Evolutionary conservation across 805 yeast species (phyloP).

Genomic region (Brettanomyces anomalus): DNA sequence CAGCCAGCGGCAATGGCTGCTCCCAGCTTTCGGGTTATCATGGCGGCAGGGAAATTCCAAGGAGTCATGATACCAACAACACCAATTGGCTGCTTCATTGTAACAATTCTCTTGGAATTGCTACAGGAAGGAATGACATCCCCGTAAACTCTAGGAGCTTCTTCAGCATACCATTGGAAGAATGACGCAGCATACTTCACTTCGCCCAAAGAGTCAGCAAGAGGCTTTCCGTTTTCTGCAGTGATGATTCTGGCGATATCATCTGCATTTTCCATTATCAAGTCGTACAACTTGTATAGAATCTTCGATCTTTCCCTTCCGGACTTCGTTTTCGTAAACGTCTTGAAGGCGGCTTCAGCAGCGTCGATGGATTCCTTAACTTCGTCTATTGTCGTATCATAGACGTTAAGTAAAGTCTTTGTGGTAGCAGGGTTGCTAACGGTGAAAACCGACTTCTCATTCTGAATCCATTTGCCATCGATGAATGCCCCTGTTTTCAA

Average conservation of each 20-base stretch:
- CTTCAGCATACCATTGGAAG: conserved; percentile 86
- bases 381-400: conserved; percentile 42
- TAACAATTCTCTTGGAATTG: conserved; percentile 39
- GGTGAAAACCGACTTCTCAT: conserved; percentile 39
- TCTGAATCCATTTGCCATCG: conserved; percentile 63
- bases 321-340: conserved; percentile 40
- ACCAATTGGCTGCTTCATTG: conserved; percentile 70
- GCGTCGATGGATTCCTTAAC: conserved; percentile 44
- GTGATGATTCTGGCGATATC: conserved; percentile 61
- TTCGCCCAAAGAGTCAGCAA: conserved; percentile 66
- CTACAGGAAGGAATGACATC: conserved; percentile 50
- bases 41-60: conserved; percentile 79
- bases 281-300: conserved; percentile 41
- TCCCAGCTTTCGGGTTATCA: conserved; percentile 67
- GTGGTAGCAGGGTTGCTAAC: conserved; percentile 73
- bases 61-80: conserved; percentile 75
- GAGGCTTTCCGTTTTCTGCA: conserved; percentile 68
- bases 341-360: conserved; percentile 44
- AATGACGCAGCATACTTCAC: conserved; percentile 60
- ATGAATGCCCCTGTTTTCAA: conserved; percentile 52
- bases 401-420: conserved; percentile 42
- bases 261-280: conserved; percentile 47
- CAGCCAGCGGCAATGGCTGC: conserved; percentile 80
- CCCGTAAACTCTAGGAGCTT: conserved; percentile 67
- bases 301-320: conserved; percentile 48